phyloP scores from a whole-genome alignment of 352 stramenopile species.

The Globisporangium cystogenes region DNA sequence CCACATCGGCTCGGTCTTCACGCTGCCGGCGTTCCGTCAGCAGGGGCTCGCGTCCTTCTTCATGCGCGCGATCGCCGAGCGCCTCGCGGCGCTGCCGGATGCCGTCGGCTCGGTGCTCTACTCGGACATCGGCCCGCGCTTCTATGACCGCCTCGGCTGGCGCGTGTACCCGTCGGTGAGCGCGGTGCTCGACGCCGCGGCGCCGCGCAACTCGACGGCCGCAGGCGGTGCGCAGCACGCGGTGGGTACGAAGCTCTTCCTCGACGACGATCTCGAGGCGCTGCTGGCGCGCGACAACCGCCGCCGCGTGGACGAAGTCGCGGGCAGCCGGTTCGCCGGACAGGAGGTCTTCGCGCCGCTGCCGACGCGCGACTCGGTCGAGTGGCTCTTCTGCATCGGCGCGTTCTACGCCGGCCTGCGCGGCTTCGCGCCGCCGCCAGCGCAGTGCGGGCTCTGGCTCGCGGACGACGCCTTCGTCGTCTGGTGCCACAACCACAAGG shows the following conservation, averaged over 20 bases:
- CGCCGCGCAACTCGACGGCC: slow-evolving; percentile 9
- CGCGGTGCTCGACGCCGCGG: slow-evolving; percentile 22
- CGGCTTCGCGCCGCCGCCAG: slow-evolving; percentile 26
- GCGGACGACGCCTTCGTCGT: slow-evolving; percentile 42
- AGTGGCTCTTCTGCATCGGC: slow-evolving; percentile 66
- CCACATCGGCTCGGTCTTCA: slow-evolving; percentile 69
- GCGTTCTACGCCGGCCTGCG: slow-evolving; percentile 36
- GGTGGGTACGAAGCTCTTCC: slow-evolving; percentile 11
- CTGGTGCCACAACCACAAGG: slow-evolving; percentile 66
- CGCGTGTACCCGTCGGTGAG: slow-evolving; percentile 37
- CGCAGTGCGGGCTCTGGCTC: slow-evolving; percentile 30
- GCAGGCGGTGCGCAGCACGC: background rate
- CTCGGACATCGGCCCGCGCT: slow-evolving; percentile 62
- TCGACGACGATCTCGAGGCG: slow-evolving; percentile 32
- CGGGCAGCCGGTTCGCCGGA: slow-evolving; percentile 16
- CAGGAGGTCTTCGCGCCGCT: slow-evolving; percentile 37
- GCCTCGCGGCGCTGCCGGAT: slow-evolving; percentile 19
- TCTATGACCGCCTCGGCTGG: slow-evolving; percentile 61
- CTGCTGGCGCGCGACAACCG: slow-evolving; percentile 38
- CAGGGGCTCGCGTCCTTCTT: slow-evolving; percentile 48
- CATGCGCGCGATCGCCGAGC: slow-evolving; percentile 25
- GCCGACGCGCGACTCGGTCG: slow-evolving; percentile 45
- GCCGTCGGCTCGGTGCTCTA: slow-evolving; percentile 48
- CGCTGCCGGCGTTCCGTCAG: slow-evolving; percentile 35
- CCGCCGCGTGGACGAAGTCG: slow-evolving; percentile 25